Evolutionary conservation across 352 stramenopile species (phyloP).

Genomic region (Pythium aristosporum): DNA sequence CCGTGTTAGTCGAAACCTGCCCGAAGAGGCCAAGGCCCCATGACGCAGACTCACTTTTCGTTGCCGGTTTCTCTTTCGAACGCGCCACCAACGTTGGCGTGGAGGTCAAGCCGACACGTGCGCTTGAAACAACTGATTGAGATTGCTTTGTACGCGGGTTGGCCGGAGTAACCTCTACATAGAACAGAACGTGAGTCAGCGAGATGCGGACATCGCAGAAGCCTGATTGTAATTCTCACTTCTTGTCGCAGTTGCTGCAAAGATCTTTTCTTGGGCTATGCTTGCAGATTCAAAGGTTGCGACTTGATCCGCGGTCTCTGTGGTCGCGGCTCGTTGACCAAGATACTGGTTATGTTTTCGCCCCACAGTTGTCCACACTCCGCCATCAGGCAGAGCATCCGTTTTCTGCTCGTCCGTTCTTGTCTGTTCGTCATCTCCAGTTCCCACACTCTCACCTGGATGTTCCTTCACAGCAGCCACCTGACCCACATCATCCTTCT

Average conservation of each 20-base stretch:
- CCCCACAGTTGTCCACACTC: slow-evolving; percentile 74
- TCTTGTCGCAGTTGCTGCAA: background rate
- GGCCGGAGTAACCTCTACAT: slow-evolving; percentile 10
- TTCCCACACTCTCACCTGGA: background rate
- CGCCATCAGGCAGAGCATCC: slow-evolving; percentile 17
- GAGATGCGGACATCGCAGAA: background rate
- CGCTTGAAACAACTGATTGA: background rate
- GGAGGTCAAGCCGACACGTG: background rate
- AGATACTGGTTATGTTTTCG: slow-evolving; percentile 53
- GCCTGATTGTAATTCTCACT: background rate
- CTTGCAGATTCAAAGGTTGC: background rate
- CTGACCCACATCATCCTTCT: slow-evolving; percentile 6
- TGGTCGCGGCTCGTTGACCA: slow-evolving; percentile 18
- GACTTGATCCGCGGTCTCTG: background rate
- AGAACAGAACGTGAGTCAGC: background rate
- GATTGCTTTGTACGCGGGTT: slow-evolving; percentile 5
- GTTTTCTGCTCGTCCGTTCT: slow-evolving; percentile 10
- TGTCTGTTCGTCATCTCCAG: background rate
- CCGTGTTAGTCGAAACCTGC: background rate
- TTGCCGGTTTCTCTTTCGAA: background rate
- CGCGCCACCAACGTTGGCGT: background rate
- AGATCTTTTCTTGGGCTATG: background rate
- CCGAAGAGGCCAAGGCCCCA: background rate
- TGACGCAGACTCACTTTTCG: slow-evolving; percentile 15
- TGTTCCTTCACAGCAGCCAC: background rate